Evolutionary conservation across 352 stramenopile genomes (phyloP).

Genomic region (Phytophthora uliginosa): DNA sequence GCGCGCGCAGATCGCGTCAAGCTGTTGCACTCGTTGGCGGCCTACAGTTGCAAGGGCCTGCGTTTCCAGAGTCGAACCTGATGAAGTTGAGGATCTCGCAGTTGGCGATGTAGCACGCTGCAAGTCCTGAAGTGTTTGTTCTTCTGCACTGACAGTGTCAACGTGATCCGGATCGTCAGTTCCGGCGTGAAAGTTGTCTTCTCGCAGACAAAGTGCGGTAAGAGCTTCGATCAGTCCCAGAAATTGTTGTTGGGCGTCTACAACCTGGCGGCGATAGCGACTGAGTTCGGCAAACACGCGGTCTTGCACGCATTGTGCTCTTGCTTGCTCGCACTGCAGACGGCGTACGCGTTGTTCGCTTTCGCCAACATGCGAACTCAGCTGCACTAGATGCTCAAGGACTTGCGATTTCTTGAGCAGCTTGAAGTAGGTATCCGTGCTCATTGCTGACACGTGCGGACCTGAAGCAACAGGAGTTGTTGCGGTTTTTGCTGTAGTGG

Average conservation of each 20-base stretch:
- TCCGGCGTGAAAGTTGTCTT: conserved; percentile 44
- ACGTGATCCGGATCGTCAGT: conserved; percentile 14
- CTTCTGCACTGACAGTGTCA: conserved; percentile 42
- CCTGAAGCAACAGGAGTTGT: conserved; percentile 11
- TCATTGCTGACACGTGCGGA: conserved; percentile 42
- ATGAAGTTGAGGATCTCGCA: not conserved
- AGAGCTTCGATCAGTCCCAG: conserved; percentile 62
- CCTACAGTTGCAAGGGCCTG: conserved; percentile 55
- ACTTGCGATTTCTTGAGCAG: conserved; percentile 79
- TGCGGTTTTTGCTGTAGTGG: conserved; percentile 2
- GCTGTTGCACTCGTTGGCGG: conserved; percentile 48
- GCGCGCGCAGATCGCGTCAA: conserved; percentile 44
- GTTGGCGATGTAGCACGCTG: conserved; percentile 35
- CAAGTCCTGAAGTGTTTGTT: conserved; percentile 62
- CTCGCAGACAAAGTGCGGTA: conserved; percentile 50
- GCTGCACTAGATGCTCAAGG: conserved; percentile 58
- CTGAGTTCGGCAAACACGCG: conserved; percentile 66
- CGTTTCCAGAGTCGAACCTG: conserved; percentile 40
- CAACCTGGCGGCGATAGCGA: conserved; percentile 57
- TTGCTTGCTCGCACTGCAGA: conserved; percentile 57
- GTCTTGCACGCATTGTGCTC: conserved; percentile 59
- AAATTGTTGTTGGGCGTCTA: conserved; percentile 62
- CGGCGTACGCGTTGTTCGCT: conserved; percentile 55
- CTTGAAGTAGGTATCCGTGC: conserved; percentile 68
- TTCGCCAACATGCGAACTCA: conserved; percentile 50